phyloP scores from a whole-genome alignment of 2,329 filamentous ascomycete species.

The Chrysoporthe cubensis region DNA sequence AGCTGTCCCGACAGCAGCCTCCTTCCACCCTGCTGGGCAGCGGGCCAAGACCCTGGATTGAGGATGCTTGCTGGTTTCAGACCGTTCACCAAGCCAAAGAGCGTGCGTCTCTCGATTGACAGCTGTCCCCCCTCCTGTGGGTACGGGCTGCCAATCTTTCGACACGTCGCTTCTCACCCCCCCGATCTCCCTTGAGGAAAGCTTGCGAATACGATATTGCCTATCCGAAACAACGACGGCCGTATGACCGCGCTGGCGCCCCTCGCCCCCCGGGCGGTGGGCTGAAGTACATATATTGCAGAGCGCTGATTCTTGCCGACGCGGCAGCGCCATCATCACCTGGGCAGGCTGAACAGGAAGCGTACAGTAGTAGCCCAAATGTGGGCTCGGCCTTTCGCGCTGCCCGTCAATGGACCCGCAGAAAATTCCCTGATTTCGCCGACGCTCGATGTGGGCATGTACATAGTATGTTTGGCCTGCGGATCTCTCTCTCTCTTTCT shows the following conservation, averaged over 20 bases:
- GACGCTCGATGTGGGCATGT: not conserved
- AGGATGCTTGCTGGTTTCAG: not conserved
- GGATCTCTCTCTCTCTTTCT: not conserved
- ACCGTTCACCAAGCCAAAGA: not conserved
- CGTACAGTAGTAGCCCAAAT: not conserved
- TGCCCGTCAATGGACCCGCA: constrained; percentile 1
- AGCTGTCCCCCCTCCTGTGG: not conserved
- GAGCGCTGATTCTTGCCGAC: not conserved
- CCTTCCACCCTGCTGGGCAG: not conserved
- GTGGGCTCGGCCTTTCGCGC: not conserved
- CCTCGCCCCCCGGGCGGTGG: not conserved
- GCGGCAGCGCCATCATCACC: not conserved
- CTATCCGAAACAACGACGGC: not conserved
- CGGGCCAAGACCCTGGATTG: not conserved
- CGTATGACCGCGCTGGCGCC: not conserved
- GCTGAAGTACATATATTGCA: not conserved
- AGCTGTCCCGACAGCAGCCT: constrained; percentile 1
- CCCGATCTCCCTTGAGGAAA: not conserved
- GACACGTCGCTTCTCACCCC: constrained; percentile 1
- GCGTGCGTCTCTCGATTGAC: not conserved
- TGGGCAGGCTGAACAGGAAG: not conserved
- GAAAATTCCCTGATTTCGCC: not conserved
- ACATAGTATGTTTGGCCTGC: too few relatives aligned
- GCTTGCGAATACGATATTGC: constrained; percentile 17
- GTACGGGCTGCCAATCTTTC: constrained; percentile 2